Percentiles rank a stretch among this genome's conserved stretches.
phyloP scores from a whole-genome alignment of 805 yeast genomes.

The Zygosaccharomyces bailii region DNA sequence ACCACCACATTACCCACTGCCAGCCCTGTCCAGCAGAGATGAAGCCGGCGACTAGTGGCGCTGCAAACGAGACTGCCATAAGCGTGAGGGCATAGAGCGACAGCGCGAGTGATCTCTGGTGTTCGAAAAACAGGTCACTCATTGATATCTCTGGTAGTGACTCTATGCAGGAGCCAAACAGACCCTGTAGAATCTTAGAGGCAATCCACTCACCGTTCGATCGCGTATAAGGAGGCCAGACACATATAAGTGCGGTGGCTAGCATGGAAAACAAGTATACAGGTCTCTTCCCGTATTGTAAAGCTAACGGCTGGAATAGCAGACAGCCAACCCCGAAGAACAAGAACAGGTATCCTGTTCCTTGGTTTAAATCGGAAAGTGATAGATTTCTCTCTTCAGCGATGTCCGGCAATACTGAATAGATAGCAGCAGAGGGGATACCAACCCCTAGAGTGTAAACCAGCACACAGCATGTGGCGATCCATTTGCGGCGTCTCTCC shows the following conservation, averaged over 20 bases:
- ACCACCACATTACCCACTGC: slow-evolving; percentile 39
- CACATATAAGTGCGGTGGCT: slow-evolving; percentile 39
- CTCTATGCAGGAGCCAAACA: slow-evolving; percentile 44
- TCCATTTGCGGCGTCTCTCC: slow-evolving; percentile 47
- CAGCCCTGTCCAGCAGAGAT: slow-evolving; percentile 49
- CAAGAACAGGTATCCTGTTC: slow-evolving; percentile 50
- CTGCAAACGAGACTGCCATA: slow-evolving; percentile 46
- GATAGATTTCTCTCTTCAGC: slow-evolving; percentile 38
- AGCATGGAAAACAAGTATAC: slow-evolving; percentile 40
- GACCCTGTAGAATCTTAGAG: slow-evolving; percentile 38
- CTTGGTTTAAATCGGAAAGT: slow-evolving; percentile 36
- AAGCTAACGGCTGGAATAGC: slow-evolving; percentile 49
- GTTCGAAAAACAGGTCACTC: slow-evolving; percentile 72
- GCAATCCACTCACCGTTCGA: slow-evolving; percentile 37
- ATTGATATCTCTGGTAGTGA: slow-evolving; percentile 49
- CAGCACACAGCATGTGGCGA: slow-evolving; percentile 44
- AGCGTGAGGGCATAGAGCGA: slow-evolving; percentile 38
- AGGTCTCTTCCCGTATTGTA: slow-evolving; percentile 47
- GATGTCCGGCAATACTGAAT: slow-evolving; percentile 42
- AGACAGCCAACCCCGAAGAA: slow-evolving; percentile 51
- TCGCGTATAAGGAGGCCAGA: slow-evolving; percentile 43
- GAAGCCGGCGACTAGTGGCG: slow-evolving; percentile 59
- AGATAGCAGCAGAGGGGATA: slow-evolving; percentile 46
- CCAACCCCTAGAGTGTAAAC: slow-evolving; percentile 47
- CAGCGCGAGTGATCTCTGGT: slow-evolving; percentile 48